Evolutionary conservation across 768 basidiomycete species (phyloP).

Genomic region (Gautieria morchelliformis): DNA sequence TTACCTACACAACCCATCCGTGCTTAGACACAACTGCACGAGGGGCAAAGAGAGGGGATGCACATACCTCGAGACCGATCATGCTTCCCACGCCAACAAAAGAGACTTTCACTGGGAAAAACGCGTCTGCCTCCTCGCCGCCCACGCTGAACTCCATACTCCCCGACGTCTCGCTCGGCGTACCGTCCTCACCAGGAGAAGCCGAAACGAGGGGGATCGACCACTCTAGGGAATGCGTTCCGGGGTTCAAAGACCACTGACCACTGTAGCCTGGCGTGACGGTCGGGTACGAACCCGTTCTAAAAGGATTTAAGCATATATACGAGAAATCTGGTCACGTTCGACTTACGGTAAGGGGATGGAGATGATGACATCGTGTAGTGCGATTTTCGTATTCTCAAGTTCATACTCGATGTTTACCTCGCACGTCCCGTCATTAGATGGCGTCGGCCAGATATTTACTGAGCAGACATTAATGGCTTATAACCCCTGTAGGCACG

Average conservation of each 20-base stretch:
- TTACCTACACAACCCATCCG: conserved; percentile 16
- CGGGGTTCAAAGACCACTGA: conserved; percentile 75
- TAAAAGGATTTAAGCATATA: conserved; percentile 18
- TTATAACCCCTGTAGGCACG: too few relatives aligned
- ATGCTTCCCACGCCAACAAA: conserved; percentile 79
- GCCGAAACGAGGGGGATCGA: conserved; percentile 57
- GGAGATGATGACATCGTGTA: conserved; percentile 80
- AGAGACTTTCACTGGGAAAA: conserved; percentile 85
- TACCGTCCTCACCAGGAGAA: conserved; percentile 32
- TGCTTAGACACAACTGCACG: conserved; percentile 15
- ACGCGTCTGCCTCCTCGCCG: conserved; percentile 71
- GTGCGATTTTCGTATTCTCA: conserved; percentile 68
- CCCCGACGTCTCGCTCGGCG: conserved; percentile 45
- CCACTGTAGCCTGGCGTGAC: conserved; percentile 61
- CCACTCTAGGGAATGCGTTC: conserved; percentile 81
- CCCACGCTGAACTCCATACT: conserved; percentile 86
- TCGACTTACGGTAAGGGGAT: conserved; percentile 84
- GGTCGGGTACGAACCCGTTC: conserved; percentile 76
- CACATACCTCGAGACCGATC: conserved; percentile 58
- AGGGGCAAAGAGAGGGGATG: not conserved
- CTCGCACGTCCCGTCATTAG: conserved; percentile 86
- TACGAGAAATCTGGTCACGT: not conserved
- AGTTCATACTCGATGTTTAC: conserved; percentile 98
- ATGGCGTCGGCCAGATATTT: conserved; percentile 94
- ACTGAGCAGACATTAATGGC: conserved; percentile 34